phyloP scores from a whole-genome alignment of 495 filamentous ascomycete genomes.

The Chaetomidium leptoderma region DNA sequence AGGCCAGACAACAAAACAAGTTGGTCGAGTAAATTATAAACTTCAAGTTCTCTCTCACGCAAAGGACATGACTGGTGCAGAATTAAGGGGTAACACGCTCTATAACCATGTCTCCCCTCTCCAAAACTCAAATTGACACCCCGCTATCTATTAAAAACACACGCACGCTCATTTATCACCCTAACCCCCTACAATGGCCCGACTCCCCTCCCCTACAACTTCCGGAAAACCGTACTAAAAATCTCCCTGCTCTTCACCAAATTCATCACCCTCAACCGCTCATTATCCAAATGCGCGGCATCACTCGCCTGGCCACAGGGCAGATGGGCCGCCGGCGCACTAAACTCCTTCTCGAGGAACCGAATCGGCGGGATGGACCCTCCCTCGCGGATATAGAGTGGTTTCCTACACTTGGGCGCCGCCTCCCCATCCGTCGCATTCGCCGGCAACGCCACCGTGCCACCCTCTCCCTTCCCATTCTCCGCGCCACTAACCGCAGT shows the following conservation, averaged over 20 bases:
- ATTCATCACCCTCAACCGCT: slow-evolving; percentile 80
- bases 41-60: too few species aligned
- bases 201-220: slow-evolving; percentile 25
- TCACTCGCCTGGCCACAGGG: slow-evolving; percentile 96
- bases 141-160: too few species aligned
- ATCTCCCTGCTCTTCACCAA: slow-evolving; percentile 88
- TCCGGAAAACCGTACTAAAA: slow-evolving; percentile 75
- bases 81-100: background rate
- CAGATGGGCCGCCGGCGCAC: slow-evolving; percentile 85
- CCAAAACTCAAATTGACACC: too few species aligned
- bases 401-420: slow-evolving; percentile 43
- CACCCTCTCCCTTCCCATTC: background rate
- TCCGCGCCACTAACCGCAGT: background rate
- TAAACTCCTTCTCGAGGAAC: slow-evolving; percentile 93
- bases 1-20: too few species aligned
- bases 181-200: background rate
- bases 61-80: too few species aligned
- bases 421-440: slow-evolving; percentile 20
- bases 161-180: background rate
- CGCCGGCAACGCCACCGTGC: slow-evolving; percentile 4
- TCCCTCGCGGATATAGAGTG: slow-evolving; percentile 91
- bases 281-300: slow-evolving; percentile 89
- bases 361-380: slow-evolving; percentile 90
- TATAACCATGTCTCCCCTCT: background rate
- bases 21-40: too few species aligned